These are phyloP conservation scores for Tylopilus rubrobrunneus DNA, from an alignment of 768 basidiomycete genomes.

Conservation along the genomic window DNA sequence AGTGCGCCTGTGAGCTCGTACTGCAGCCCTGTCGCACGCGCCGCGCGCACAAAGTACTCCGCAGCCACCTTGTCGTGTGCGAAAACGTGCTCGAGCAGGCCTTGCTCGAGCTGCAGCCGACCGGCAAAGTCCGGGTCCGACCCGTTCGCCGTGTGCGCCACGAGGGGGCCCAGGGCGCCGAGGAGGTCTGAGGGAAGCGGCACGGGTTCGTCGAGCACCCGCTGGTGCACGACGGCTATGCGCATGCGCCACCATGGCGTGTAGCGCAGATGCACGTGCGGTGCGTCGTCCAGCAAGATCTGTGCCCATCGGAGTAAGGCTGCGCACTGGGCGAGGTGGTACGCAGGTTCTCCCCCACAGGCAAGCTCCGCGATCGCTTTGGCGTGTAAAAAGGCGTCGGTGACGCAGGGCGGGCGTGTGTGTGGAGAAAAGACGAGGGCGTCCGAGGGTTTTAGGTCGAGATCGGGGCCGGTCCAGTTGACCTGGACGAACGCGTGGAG, in stretches of 20 bases:
- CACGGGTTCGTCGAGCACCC: constrained; percentile 77
- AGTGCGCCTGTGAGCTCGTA: constrained; percentile 92
- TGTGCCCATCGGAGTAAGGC: constrained; percentile 74
- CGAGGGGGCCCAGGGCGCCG: constrained; percentile 40
- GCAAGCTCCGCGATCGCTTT: constrained; percentile 75
- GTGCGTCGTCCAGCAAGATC: constrained; percentile 51
- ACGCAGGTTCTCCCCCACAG: constrained; percentile 88
- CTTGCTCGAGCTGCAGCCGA: constrained; percentile 68
- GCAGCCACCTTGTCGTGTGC: constrained; percentile 74
- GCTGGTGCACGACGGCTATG: constrained; percentile 64
- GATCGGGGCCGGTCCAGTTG: constrained; percentile 95
- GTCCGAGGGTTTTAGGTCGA: constrained; percentile 50
- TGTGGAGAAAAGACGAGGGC: constrained; percentile 36
- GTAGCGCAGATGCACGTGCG: constrained; percentile 48
- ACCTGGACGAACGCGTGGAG: constrained; percentile 88
- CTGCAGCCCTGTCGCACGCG: constrained; percentile 70
- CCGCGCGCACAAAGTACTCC: constrained; percentile 73
- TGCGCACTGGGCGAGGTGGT: constrained; percentile 76
- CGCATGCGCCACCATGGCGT: constrained; percentile 85
- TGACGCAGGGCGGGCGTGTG: constrained; percentile 14
- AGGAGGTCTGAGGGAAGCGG: constrained; percentile 44
- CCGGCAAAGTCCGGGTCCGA: constrained; percentile 64
- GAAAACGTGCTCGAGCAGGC: constrained; percentile 74
- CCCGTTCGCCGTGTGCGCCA: constrained; percentile 29
- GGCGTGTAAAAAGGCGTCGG: constrained; percentile 53